These are phyloP conservation scores for Gossypium australe DNA, from an alignment of 345 rosid genomes.

Conservation along the genomic window DNA sequence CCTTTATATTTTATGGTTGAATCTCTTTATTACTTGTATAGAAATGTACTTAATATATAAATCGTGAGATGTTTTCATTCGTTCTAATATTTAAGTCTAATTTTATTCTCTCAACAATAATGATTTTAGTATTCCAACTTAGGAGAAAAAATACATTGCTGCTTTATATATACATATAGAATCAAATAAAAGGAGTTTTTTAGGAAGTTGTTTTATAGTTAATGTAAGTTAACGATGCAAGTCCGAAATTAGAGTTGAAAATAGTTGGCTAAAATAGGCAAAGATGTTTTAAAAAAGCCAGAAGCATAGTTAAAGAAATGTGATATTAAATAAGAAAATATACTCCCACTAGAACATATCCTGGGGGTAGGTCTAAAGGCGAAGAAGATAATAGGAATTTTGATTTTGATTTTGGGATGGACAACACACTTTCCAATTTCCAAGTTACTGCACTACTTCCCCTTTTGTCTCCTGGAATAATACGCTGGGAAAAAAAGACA, in stretches of 20 bases:
- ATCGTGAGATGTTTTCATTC: too few species aligned
- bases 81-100: too few species aligned
- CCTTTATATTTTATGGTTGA: too few species aligned
- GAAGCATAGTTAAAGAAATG: not conserved
- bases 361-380: not conserved
- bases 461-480: constrained; percentile 17
- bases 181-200: not conserved
- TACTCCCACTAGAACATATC: too few species aligned
- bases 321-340: not conserved
- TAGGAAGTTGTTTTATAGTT: not conserved
- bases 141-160: too few species aligned
- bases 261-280: not conserved
- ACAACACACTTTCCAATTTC: constrained; percentile 6
- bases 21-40: too few species aligned
- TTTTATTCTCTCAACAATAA: too few species aligned
- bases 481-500: not conserved
- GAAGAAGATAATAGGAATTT: not conserved
- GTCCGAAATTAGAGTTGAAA: not conserved
- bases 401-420: not conserved
- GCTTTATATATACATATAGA: too few species aligned
- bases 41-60: too few species aligned
- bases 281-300: not conserved
- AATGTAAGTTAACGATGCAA: not conserved
- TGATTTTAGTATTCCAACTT: too few species aligned
- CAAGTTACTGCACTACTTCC: constrained; percentile 10